Evolutionary conservation across 345 rosid genomes (phyloP).

Genomic region (Eucalyptus caleyi): DNA sequence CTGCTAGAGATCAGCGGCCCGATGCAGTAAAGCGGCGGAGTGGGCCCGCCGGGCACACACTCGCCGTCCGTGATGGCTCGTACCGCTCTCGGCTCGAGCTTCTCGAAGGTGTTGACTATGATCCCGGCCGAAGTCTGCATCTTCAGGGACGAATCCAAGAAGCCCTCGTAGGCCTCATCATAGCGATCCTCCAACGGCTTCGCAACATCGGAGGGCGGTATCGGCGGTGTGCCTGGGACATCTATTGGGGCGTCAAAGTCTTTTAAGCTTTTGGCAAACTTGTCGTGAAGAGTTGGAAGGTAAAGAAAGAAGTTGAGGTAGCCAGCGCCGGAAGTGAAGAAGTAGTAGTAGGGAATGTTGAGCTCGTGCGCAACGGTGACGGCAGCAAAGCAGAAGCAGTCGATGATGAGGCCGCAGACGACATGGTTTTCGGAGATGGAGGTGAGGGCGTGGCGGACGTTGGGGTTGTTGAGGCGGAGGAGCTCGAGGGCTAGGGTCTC

Average conservation of each 20-base stretch:
- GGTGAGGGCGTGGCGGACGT: conserved; percentile 20
- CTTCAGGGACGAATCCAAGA: background rate
- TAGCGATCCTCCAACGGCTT: conserved; percentile 3
- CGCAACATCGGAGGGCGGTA: conserved; percentile 12
- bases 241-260: conserved; percentile 10
- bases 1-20: conserved; percentile 36
- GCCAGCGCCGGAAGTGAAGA: conserved; percentile 28
- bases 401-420: conserved; percentile 19
- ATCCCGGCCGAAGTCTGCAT: conserved; percentile 23
- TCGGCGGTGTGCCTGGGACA: conserved; percentile 26
- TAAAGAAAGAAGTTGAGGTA: conserved; percentile 12
- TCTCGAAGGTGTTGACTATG: conserved; percentile 40
- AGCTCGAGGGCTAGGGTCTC: conserved; percentile 19
- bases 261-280: conserved; percentile 7
- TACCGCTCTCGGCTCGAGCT: conserved; percentile 26
- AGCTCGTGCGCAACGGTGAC: conserved; percentile 10
- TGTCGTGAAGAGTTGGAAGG: conserved; percentile 14
- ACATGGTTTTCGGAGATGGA: conserved; percentile 9
- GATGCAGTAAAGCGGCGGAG: conserved; percentile 29
- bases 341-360: conserved; percentile 26
- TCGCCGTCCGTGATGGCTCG: conserved; percentile 30
- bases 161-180: conserved; percentile 1
- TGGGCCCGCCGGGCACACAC: conserved; percentile 12
- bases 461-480: conserved; percentile 24
- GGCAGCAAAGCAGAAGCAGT: conserved; percentile 30